A percentile compares a stretch with the other conserved stretches of the same genome.
These are phyloP conservation scores for Monosporozyma siamensis DNA, from an alignment of 805 yeast genomes.

Conservation along the genomic window DNA sequence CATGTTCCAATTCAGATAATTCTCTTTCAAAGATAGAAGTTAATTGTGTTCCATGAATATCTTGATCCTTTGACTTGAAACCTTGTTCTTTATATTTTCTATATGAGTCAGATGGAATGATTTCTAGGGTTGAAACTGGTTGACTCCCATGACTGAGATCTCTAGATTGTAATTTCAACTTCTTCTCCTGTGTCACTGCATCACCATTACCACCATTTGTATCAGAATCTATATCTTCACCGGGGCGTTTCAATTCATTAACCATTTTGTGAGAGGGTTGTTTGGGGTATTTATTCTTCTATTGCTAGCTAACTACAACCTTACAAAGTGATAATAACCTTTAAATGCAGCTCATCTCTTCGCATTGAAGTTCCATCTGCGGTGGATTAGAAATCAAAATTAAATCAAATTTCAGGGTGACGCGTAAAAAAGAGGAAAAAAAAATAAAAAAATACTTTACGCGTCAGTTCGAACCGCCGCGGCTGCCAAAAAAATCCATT, in stretches of 20 bases:
- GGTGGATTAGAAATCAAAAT: background rate
- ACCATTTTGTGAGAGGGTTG: constrained; percentile 3
- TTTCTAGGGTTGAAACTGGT: constrained; percentile 29
- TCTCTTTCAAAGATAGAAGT: constrained; percentile 25
- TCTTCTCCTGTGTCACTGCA: constrained; percentile 13
- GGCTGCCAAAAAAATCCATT: too few relatives aligned
- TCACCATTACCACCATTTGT: background rate
- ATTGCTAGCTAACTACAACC: too few relatives aligned
- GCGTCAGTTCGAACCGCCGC: background rate
- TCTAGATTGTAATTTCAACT: constrained; percentile 20
- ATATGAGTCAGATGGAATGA: constrained; percentile 26
- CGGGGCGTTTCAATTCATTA: constrained; percentile 12
- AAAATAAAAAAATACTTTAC: too few relatives aligned
- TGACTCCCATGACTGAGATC: constrained; percentile 29
- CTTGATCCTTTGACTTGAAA: constrained; percentile 24
- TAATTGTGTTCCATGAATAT: constrained; percentile 16
- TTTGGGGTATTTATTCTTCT: background rate
- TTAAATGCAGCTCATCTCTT: too few relatives aligned
- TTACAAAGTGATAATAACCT: too few relatives aligned
- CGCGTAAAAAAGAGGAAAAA: background rate
- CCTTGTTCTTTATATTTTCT: constrained; percentile 26
- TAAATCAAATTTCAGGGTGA: background rate
- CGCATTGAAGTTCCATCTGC: too few relatives aligned
- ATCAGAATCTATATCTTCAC: constrained; percentile 12
- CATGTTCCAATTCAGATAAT: constrained; percentile 27